Base-by-base conservation (phyloP, 345 rosid genomes). In the Triadica sebifera region DNA sequence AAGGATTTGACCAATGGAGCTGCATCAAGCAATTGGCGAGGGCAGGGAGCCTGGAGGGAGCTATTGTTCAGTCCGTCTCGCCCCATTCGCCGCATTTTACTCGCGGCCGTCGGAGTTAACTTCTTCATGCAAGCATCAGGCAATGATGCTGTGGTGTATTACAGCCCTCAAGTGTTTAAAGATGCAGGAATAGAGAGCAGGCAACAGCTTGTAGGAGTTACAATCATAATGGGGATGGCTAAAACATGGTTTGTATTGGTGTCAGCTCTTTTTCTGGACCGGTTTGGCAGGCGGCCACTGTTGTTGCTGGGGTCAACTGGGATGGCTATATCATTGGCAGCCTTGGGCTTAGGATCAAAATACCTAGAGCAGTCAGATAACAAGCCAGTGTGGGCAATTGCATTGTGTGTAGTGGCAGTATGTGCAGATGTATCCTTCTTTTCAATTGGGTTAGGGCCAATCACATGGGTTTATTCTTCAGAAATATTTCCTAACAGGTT, bases 81-180 rank as follows among this genome's bases (percentile, higher is more conserved):
- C 3, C 57, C 87, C 2, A 46, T 86, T 70, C 81, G 81, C 22
- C 61, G 86, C 53, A 84, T 85, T 13, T 80, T 90, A 11, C 62
- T 85, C 2, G 77, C 87, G 0, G 89, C 93, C 29, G 74, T 81
- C 10, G 93, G 91, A 11, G 65, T 87, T 11, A 86, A 90, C 74
- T 88, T 88, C 85, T 90, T 88, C 74, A 84, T 82, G 92, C 92
- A 90, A 72, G 90, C 89, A 43, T 86, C 94, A 24, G 92, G 92
- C 0, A 78, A 86, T 15, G 88, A 90, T 56, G 89, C 90, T 0
- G 86, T 82, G 34, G 79, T 90, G 6, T 85, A 86, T 73, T 88
- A 88, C 85, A 82, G 86, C 73, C 92, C 90, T 0, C 74, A 82
- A 71, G 85, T 88, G 45, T 87, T 90, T 75, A 75, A 67, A 24